Base-by-base conservation (phyloP, 1,284 basidiomycete genomes). In the Cutaneotrichosporon cyanovorans region DNA sequence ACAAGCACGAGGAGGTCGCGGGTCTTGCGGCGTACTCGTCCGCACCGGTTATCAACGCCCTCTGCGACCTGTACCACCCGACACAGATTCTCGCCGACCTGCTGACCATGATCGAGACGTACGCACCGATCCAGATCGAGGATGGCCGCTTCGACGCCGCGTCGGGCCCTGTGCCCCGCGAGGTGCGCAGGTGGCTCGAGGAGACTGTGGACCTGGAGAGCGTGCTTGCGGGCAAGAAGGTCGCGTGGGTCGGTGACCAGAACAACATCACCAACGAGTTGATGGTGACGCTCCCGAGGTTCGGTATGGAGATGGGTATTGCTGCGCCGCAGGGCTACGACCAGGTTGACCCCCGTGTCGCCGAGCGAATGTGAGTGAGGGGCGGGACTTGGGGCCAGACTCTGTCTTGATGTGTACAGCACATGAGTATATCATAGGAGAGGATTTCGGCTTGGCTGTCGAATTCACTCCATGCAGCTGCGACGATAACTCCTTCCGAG, bases 221-320 rank as follows among this genome's bases (percentile, higher is more conserved):
- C 6, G 40, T 45, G 4, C 49, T 73, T 37, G 54, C 65, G 44
- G 72, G 71, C 34, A 76, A 95, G 51, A 95, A 89, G 5, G 74
- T 95, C 37, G 85, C 92, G 4, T 98, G 92, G 73, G 81, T 98
- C 43, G 95, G 93, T 7, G 95, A 98, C 74, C 85, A 85, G 28
- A 89, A 92, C 54, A 98, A 98, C 68, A 90, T 98, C 44, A 77
- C 95, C 48, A 90, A 97, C 71, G 93, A 98, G 70, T 92, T 98
- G 85, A 81, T 97, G 31, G 93, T 96, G 46, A 82, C 88, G 7
- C 87, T 86, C 63, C 93, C 93, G 31, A 82, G 95, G 33, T 73
- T 98, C 2, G 95, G 95, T 1, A 89, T 93, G 72, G 74, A 82
- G 46, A 69, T 98, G 36, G 82, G 85, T 44, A 78, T 98, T 23